Evolutionary conservation across 2,329 filamentous ascomycete genomes (phyloP), one percentile per base, ranked within the genome.

Genomic region (Arthroderma sp.): DNA sequence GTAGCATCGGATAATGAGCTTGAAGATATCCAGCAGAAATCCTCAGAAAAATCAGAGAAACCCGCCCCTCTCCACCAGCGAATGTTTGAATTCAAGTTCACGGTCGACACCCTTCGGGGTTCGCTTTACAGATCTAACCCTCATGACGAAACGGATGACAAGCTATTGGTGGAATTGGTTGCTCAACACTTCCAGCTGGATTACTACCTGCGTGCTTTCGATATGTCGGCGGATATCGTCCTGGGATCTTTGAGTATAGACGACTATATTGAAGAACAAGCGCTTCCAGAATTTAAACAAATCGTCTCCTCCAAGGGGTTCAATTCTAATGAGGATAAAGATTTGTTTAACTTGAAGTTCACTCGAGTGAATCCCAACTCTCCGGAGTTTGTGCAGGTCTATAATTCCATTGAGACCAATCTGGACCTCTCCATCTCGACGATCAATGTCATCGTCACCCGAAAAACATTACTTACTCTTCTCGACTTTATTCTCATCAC

Each of bases 41-140:
- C 45, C 34, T 47, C 56, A 33, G 55, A 61, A 29, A 59, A 78
- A 39, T 48, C 56, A 30, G 56, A 61, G 29, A 58, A 77, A 39
- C 72, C 78, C 32, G 69, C 84, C 28, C 85, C 83, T 56, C 70
- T 91, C 39, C 85, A 93, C 55, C 88, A 95, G 55, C 82, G 85
- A 38, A 89, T 83, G 51, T 96, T 99, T 53, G 87, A 98, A 60
- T 85, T 98, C 67, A 93, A 88, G 53, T 98, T 99, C 62, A 87
- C 85, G 6, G 91, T 98, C 32, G 91, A 94, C 56, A 86, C 83
- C 49, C 74, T 99, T 38, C 88, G 93, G 63, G 91, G 91, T 2
- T 96, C 91, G 1, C 70, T 99, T 1, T 98, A 85, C 62, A 79
- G 81, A 50, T 86, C 88, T 45, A 87, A 95, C 55, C 78, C 84